Conservation (phyloP, 2,329 filamentous ascomycete genomes). For the Monosporascus sp. region DNA sequence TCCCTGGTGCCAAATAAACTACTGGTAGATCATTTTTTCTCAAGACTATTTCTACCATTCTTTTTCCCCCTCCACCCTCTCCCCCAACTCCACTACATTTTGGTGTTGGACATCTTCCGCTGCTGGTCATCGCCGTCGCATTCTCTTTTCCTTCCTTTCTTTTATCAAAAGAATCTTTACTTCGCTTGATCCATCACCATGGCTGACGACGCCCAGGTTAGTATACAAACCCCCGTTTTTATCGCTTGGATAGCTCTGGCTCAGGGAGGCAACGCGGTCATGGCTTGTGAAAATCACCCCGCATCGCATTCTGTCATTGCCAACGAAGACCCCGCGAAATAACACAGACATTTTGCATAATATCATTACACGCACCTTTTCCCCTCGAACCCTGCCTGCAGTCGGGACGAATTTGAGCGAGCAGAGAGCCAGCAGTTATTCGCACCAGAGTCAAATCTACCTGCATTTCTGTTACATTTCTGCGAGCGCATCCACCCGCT, state of each 20-base stretch:
- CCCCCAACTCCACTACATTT: conserved; percentile 17
- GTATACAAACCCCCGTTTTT: conserved; percentile 20
- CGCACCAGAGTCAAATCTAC: background rate
- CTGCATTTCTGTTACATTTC: background rate
- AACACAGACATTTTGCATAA: conserved; percentile 1
- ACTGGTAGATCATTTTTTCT: conserved; percentile 5
- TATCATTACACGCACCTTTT: background rate
- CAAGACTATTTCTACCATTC: conserved; percentile 7
- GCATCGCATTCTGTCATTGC: conserved; percentile 14
- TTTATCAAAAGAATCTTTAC: conserved; percentile 12
- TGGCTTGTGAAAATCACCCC: conserved; percentile 16
- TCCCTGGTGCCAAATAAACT: background rate
- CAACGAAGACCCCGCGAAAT: conserved; percentile 14
- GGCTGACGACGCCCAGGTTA: conserved; percentile 50
- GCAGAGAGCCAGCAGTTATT: background rate
- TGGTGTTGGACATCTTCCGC: conserved; percentile 18
- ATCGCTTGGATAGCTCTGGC: conserved; percentile 1
- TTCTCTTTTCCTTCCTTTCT: conserved; percentile 26
- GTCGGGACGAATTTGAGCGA: background rate
- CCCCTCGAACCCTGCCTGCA: background rate
- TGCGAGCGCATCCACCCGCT: conserved; percentile 1
- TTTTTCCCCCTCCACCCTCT: conserved; percentile 16
- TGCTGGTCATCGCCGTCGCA: conserved; percentile 18
- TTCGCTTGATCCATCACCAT: conserved; percentile 45
- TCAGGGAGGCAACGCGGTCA: background rate